Evolutionary conservation across 2,329 filamentous ascomycete species (phyloP).

Genomic region (Ophiostoma quercus): DNA sequence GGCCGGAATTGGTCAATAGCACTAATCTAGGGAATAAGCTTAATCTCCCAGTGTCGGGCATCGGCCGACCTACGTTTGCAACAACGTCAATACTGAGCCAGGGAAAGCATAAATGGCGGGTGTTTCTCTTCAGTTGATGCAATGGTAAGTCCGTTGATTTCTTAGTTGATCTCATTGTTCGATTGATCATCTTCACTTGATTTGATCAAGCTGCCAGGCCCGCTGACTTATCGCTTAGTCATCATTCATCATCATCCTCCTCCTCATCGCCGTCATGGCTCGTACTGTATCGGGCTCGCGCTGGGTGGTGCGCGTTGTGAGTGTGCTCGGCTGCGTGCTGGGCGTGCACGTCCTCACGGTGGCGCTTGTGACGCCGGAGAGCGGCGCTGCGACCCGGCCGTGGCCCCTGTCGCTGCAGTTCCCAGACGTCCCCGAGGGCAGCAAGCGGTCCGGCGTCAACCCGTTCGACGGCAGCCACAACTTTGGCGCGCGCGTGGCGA

Average conservation of each 20-base stretch:
- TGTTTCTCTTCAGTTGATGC: not conserved
- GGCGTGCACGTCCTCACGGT: constrained; percentile 17
- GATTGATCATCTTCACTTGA: not conserved
- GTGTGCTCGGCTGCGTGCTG: constrained; percentile 20
- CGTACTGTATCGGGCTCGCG: not conserved
- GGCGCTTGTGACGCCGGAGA: not conserved
- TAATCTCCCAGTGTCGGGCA: not conserved
- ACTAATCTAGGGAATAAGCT: not conserved
- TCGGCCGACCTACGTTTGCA: not conserved
- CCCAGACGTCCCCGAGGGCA: constrained; percentile 13
- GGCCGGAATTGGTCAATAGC: constrained; percentile 11
- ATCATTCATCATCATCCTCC: not conserved
- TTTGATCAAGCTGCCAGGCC: not conserved
- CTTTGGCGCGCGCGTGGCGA: not conserved
- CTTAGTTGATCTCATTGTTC: not conserved
- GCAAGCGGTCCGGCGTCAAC: constrained; percentile 15
- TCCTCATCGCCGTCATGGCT: too few relatives aligned
- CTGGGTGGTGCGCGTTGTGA: constrained; percentile 23
- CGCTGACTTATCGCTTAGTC: not conserved
- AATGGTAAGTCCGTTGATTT: not conserved
- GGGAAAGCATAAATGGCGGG: not conserved
- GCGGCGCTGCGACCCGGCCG: constrained; percentile 1
- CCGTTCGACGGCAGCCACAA: constrained; percentile 16
- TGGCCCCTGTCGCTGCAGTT: constrained; percentile 22
- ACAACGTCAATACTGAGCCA: not conserved